phyloP scores from a whole-genome alignment of 805 yeast species.

The Candida piceae region DNA sequence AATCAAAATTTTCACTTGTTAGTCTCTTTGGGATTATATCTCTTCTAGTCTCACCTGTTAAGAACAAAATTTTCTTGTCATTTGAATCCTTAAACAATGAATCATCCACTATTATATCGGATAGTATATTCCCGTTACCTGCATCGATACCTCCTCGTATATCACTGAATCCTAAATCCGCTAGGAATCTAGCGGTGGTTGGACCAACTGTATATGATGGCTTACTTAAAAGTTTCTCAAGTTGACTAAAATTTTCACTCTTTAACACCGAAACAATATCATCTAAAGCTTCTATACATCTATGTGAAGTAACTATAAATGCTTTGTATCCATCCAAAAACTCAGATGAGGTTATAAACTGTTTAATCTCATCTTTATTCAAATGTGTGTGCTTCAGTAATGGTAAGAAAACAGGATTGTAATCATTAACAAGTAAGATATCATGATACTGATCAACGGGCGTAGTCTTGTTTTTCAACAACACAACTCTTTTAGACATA shows the following conservation, averaged over 20 bases:
- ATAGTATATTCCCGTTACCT: constrained; percentile 73
- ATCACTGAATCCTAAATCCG: constrained; percentile 56
- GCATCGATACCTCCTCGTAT: constrained; percentile 71
- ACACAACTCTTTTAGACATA: constrained; percentile 33
- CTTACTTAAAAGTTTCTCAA: constrained; percentile 35
- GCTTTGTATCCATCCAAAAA: constrained; percentile 41
- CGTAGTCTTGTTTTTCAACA: constrained; percentile 67
- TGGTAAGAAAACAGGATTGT: constrained; percentile 59
- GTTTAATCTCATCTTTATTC: constrained; percentile 40
- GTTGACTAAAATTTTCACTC: constrained; percentile 6
- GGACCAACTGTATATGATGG: constrained; percentile 89
- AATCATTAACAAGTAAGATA: constrained; percentile 32
- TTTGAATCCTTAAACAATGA: constrained; percentile 11
- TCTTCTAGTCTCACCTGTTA: constrained; percentile 82
- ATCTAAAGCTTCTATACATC: constrained; percentile 81
- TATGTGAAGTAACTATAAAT: constrained; percentile 78
- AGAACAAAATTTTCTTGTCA: constrained; percentile 47
- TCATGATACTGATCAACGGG: constrained; percentile 65
- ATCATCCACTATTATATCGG: constrained; percentile 53
- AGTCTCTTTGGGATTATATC: constrained; percentile 74
- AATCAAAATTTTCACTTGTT: constrained; percentile 33
- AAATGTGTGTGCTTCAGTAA: constrained; percentile 61
- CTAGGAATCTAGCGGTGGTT: constrained; percentile 62
- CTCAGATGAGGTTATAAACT: constrained; percentile 37
- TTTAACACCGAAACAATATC: constrained; percentile 33